These are phyloP conservation scores for Suillus paluster DNA, from an alignment of 768 basidiomycete species.

Conservation along the genomic window DNA sequence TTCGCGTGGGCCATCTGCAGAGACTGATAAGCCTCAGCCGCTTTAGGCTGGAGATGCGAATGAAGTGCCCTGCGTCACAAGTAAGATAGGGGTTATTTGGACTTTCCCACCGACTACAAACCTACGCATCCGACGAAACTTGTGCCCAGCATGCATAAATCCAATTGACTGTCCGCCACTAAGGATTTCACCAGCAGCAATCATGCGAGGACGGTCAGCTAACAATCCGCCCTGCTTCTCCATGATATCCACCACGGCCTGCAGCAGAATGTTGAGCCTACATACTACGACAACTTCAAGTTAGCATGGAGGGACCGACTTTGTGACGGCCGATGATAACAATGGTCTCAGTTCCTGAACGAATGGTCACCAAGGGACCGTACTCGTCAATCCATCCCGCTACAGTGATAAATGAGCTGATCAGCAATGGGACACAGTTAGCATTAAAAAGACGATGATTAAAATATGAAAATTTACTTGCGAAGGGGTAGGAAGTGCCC, in stretches of 20 bases:
- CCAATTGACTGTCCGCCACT: slow-evolving; percentile 57
- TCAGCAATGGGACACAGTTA: background rate
- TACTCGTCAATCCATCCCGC: slow-evolving; percentile 27
- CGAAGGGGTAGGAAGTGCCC: background rate
- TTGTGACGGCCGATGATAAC: slow-evolving; percentile 32
- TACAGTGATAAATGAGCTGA: background rate
- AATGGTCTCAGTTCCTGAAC: slow-evolving; percentile 24
- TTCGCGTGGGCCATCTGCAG: slow-evolving; percentile 42
- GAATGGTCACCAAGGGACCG: slow-evolving; percentile 28
- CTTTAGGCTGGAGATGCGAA: slow-evolving; percentile 52
- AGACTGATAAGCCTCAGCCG: slow-evolving; percentile 45
- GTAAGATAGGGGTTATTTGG: background rate
- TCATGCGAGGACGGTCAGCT: slow-evolving; percentile 50
- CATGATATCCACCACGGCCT: slow-evolving; percentile 60
- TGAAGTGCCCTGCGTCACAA: slow-evolving; percentile 48
- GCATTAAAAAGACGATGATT: too few relatives aligned
- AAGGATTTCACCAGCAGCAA: slow-evolving; percentile 55
- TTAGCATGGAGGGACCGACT: slow-evolving; percentile 9
- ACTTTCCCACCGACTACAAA: slow-evolving; percentile 22
- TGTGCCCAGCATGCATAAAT: slow-evolving; percentile 50
- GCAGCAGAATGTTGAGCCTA: too few relatives aligned
- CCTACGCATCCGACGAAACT: slow-evolving; percentile 58
- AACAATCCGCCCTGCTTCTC: slow-evolving; percentile 55
- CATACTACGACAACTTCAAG: background rate
- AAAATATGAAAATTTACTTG: background rate